Evolutionary conservation across 768 basidiomycete genomes (phyloP).

Genomic region (Tremella fuciformis): DNA sequence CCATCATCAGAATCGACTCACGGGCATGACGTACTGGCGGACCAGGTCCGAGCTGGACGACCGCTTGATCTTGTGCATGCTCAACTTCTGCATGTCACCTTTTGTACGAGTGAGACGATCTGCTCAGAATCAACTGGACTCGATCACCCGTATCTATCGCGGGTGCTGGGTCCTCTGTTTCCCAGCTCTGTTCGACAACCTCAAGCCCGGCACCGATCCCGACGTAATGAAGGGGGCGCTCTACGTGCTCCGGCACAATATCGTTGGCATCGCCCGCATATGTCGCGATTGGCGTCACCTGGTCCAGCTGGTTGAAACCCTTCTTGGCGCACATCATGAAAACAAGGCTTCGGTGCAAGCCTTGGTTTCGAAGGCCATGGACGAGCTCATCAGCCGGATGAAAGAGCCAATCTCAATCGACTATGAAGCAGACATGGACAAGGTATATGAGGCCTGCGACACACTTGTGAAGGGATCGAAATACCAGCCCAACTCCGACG

Average conservation of each 20-base stretch:
- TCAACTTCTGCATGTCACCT: slow-evolving; percentile 53
- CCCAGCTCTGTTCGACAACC: slow-evolving; percentile 51
- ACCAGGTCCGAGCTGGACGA: slow-evolving; percentile 53
- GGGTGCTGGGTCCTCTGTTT: slow-evolving; percentile 52
- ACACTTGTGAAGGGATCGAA: neutral
- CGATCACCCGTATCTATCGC: slow-evolving; percentile 49
- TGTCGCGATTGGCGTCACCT: slow-evolving; percentile 64
- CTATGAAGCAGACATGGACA: slow-evolving; percentile 23
- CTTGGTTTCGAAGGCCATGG: slow-evolving; percentile 39
- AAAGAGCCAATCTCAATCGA: slow-evolving; percentile 31
- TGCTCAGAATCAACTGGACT: slow-evolving; percentile 31
- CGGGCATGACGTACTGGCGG: slow-evolving; percentile 49
- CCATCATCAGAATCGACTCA: slow-evolving; percentile 44
- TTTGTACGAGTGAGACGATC: slow-evolving; percentile 46
- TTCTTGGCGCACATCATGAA: slow-evolving; percentile 75
- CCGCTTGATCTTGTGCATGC: slow-evolving; percentile 52
- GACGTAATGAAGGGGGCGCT: slow-evolving; percentile 90
- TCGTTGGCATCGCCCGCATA: slow-evolving; percentile 59
- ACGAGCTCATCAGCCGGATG: slow-evolving; percentile 37
- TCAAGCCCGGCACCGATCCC: slow-evolving; percentile 67
- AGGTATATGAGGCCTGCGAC: neutral
- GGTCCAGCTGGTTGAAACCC: slow-evolving; percentile 59
- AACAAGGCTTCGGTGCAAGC: slow-evolving; percentile 62
- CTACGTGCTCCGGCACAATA: slow-evolving; percentile 68
- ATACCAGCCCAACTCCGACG: slow-evolving; percentile 17